These are phyloP conservation scores for Spirogloea muscicola DNA, from an alignment of 139 green algal genomes.

Conservation along the genomic window DNA sequence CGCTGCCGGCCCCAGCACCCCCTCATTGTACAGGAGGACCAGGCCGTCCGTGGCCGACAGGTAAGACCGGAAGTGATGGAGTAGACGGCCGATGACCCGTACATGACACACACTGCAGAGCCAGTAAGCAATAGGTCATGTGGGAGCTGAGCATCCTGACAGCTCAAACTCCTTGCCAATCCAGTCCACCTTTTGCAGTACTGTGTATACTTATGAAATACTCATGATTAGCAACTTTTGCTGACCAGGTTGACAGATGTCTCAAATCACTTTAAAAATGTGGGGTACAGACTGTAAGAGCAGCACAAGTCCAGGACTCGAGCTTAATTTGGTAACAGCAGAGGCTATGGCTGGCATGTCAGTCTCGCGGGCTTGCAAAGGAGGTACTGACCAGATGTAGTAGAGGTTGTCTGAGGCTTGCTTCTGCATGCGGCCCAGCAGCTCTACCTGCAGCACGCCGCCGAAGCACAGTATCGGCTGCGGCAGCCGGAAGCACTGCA, in stretches of 20 bases:
- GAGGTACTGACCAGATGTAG: constrained; percentile 40
- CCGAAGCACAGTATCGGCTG: constrained; percentile 39
- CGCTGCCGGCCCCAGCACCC: no score
- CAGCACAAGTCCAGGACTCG: background rate
- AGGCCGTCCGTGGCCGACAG: no score
- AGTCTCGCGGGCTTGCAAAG: no score
- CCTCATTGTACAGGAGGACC: no score
- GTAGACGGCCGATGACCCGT: background rate
- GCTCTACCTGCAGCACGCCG: constrained; percentile 40
- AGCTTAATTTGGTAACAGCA: no score
- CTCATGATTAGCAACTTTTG: background rate
- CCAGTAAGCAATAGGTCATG: background rate
- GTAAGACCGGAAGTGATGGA: constrained; percentile 4
- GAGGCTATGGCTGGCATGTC: no score
- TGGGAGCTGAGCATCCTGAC: background rate
- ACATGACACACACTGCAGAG: constrained; percentile 15
- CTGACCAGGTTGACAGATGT: background rate
- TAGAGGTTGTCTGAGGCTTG: constrained; percentile 49
- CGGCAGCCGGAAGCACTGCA: constrained; percentile 45
- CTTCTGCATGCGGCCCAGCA: constrained; percentile 39
- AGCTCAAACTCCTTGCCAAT: no score
- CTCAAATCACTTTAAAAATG: background rate
- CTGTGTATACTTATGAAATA: constrained; percentile 24
- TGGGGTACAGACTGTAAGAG: background rate
- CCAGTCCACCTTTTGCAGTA: no score